Conservation (phyloP, 2,329 filamentous ascomycete genomes). For the Acrocalymma vagum region DNA sequence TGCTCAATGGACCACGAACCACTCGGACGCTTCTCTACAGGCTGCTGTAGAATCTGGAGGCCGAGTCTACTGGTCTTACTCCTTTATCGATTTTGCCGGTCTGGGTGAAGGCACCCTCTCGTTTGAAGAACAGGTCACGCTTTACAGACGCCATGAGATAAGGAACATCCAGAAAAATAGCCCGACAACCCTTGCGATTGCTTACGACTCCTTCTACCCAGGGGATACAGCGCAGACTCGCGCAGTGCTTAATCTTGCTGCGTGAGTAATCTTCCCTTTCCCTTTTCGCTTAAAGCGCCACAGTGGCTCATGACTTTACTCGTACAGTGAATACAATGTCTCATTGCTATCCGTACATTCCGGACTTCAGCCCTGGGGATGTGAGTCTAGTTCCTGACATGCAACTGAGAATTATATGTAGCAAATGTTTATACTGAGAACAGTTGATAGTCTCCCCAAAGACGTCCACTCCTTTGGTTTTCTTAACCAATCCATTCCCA, state of each 20-base stretch:
- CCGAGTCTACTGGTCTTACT: conserved; percentile 1
- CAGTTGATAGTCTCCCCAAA: conserved; percentile 44
- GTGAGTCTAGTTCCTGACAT: too few species aligned
- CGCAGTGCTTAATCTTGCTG: too few species aligned
- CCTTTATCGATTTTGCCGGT: conserved; percentile 3
- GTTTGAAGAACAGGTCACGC: too few species aligned
- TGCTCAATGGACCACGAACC: conserved; percentile 55
- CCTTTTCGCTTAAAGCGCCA: too few species aligned
- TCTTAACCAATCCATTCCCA: conserved; percentile 56
- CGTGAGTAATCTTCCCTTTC: too few species aligned
- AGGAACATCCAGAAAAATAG: too few species aligned
- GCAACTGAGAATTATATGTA: too few species aligned
- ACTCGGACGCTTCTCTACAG: conserved; percentile 55
- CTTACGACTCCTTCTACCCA: too few species aligned
- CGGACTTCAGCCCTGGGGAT: neutral
- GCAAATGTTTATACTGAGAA: too few species aligned
- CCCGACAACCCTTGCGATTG: too few species aligned
- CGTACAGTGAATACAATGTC: conserved; percentile 19
- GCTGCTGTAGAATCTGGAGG: conserved; percentile 58
- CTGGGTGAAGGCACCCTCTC: neutral
- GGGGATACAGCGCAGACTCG: too few species aligned
- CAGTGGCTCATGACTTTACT: neutral
- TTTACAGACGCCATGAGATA: too few species aligned
- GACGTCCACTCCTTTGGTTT: conserved; percentile 27
- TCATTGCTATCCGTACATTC: conserved; percentile 53